Evolutionary conservation across 1,139 yeast genomes (phyloP).

Genomic region (Yamadazyma epiphylla): DNA sequence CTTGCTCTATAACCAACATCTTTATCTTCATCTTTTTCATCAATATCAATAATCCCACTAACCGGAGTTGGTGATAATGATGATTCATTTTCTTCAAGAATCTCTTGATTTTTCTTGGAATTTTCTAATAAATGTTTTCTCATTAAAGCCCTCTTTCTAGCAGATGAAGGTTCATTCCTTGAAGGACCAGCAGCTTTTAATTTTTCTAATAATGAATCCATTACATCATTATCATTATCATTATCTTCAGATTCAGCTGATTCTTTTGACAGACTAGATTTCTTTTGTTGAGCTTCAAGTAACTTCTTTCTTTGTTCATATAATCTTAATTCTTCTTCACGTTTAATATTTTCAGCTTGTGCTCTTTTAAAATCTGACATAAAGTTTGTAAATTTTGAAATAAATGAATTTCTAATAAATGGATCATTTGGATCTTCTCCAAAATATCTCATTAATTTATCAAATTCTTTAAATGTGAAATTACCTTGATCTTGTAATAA

Average conservation of each 20-base stretch:
- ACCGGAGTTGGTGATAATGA: conserved; percentile 13
- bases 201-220: conserved; percentile 71
- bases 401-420: conserved; percentile 65
- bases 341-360: conserved; percentile 67
- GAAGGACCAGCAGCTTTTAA: conserved; percentile 72
- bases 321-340: conserved; percentile 76
- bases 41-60: neutral
- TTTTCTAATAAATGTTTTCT: conserved; percentile 53
- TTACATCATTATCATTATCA: conserved; percentile 49
- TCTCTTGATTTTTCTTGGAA: conserved; percentile 16
- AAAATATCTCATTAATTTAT: conserved; percentile 64
- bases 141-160: conserved; percentile 77
- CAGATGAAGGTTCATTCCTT: conserved; percentile 73
- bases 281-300: conserved; percentile 43
- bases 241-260: conserved; percentile 18
- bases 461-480: conserved; percentile 64
- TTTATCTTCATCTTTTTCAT: conserved; percentile 19
- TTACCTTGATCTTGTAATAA: conserved; percentile 60
- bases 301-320: conserved; percentile 71
- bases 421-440: conserved; percentile 75
- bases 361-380: conserved; percentile 72
- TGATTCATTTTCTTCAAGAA: conserved; percentile 7
- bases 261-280: conserved; percentile 9
- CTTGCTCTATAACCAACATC: conserved; percentile 62
- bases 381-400: conserved; percentile 70